Base-by-base conservation (phyloP, 2,329 filamentous ascomycete species). In the Arthrobotrys pseudoclavata region DNA sequence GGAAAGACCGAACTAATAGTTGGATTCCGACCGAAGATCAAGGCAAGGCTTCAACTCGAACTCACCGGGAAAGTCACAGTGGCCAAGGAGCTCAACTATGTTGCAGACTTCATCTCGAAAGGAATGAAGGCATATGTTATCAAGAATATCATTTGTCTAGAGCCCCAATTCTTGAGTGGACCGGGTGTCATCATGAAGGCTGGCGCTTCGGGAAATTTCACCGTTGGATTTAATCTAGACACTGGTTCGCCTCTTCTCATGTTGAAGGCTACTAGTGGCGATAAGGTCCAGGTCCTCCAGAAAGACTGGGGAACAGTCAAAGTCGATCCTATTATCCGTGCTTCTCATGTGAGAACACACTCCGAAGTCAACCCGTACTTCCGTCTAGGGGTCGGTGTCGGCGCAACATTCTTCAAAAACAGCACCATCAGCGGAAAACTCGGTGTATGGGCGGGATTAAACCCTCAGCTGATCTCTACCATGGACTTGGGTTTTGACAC, bases 321-420 rank as follows among this genome's bases (percentile, higher is more conserved):
- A 5, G 53, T 29, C 13, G 42, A 45, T 1, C 68, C 68, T 24
- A 60, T 63, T 15, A 4, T 71, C 4, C 57, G 45, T 1, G 57
- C 37, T 6, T 18, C 29, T 18, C 22, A 26, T 1, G 13, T 71
- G 7, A 55, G 57, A 48, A 10, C 29, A 18, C 57, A 18, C 12
- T 42, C 68, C 37, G 60, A 63, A 26, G 31, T 71, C 31, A 55
- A 40, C 24, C 68, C 68, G 24, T 71, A 71, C 15, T 64, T 71
- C 24, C 68, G 68, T 1, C 22, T 71, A 7, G 68, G 68, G 4
- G 24, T 71, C 10, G 68, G 68, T n/a, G 15, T 64, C n/a, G 68
- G 68, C 18, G 68, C 48, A 2, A 29, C 26, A 18, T 64, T 71
- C 13, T 71, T 71, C 34, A 71, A 48, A n/a, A 47, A 40, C 37